These are phyloP conservation scores for Exobasidium rhododendri DNA, from an alignment of 1,284 basidiomycete genomes.

Conservation along the genomic window DNA sequence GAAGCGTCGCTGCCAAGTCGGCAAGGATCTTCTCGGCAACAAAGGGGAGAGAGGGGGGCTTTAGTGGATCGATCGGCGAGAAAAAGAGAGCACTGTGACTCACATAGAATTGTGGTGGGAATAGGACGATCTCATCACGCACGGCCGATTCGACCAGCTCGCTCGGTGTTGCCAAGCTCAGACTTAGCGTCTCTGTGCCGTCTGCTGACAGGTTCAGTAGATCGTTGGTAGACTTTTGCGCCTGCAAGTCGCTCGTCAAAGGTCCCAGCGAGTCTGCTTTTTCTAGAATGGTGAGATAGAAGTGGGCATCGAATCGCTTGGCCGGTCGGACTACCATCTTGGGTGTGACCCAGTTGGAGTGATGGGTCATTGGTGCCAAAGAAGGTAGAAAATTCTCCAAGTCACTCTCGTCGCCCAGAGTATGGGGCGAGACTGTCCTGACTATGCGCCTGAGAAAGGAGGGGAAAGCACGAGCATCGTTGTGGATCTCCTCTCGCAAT, in stretches of 20 bases:
- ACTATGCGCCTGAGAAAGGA: slow-evolving; percentile 33
- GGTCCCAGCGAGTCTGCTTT: slow-evolving; percentile 24
- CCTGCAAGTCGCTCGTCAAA: background rate
- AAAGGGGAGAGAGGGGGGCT: background rate
- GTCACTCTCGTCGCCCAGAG: background rate
- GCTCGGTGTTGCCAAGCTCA: slow-evolving; percentile 29
- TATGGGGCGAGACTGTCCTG: slow-evolving; percentile 3
- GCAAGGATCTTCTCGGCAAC: slow-evolving; percentile 38
- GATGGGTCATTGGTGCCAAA: slow-evolving; percentile 35
- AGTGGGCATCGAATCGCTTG: slow-evolving; percentile 49
- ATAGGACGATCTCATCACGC: slow-evolving; percentile 37
- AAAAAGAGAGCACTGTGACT: slow-evolving; percentile 6
- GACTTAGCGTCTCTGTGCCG: slow-evolving; percentile 37
- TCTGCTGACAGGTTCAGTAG: slow-evolving; percentile 33
- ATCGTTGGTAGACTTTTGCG: background rate
- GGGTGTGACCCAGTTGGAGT: slow-evolving; percentile 48
- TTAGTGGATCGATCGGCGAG: background rate
- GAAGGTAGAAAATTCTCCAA: slow-evolving; percentile 6
- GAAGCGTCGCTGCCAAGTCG: slow-evolving; percentile 31
- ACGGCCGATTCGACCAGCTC: slow-evolving; percentile 35
- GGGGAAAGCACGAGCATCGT: slow-evolving; percentile 38
- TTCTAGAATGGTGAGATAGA: slow-evolving; percentile 45
- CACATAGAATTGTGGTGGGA: slow-evolving; percentile 46
- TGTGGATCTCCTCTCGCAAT: slow-evolving; percentile 39
- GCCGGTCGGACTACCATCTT: slow-evolving; percentile 39